A percentile compares a stretch with the other conserved stretches of the same genome.
phyloP scores from a whole-genome alignment of 2,329 filamentous ascomycete genomes.

The Fusarium equiseti region DNA sequence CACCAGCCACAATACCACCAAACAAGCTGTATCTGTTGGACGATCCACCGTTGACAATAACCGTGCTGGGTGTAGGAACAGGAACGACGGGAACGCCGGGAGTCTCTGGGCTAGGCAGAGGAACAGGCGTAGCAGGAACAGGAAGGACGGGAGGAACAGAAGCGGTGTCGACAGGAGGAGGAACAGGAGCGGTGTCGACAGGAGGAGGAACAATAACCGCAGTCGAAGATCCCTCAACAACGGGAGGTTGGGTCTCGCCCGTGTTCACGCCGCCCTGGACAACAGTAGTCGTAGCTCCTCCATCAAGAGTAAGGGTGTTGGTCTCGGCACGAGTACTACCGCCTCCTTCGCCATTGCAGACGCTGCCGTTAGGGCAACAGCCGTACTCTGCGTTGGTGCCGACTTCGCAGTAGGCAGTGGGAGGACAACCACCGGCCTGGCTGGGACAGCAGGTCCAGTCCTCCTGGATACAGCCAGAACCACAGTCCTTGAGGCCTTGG shows the following conservation, averaged over 20 bases:
- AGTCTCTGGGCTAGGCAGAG: constrained; percentile 13
- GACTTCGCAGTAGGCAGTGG: constrained; percentile 41
- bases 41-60: constrained; percentile 34
- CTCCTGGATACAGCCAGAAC: constrained; percentile 47
- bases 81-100: constrained; percentile 1
- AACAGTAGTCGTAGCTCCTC: constrained; percentile 25
- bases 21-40: constrained; percentile 34
- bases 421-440: constrained; percentile 46
- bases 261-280: background rate
- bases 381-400: constrained; percentile 46
- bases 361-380: constrained; percentile 49
- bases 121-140: background rate
- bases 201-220: constrained; percentile 17
- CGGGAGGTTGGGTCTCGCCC: constrained; percentile 5
- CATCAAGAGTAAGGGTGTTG: constrained; percentile 24
- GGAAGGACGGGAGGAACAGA: background rate
- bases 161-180: constrained; percentile 1
- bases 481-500: constrained; percentile 45
- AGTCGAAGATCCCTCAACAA: constrained; percentile 21
- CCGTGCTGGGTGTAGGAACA: constrained; percentile 21
- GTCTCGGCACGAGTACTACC: constrained; percentile 33
- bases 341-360: constrained; percentile 47
- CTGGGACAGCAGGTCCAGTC: constrained; percentile 51
- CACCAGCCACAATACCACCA: constrained; percentile 41
- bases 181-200: background rate